phyloP scores from a whole-genome alignment of 306 rosid genomes.

The Prinsepia uniflora region DNA sequence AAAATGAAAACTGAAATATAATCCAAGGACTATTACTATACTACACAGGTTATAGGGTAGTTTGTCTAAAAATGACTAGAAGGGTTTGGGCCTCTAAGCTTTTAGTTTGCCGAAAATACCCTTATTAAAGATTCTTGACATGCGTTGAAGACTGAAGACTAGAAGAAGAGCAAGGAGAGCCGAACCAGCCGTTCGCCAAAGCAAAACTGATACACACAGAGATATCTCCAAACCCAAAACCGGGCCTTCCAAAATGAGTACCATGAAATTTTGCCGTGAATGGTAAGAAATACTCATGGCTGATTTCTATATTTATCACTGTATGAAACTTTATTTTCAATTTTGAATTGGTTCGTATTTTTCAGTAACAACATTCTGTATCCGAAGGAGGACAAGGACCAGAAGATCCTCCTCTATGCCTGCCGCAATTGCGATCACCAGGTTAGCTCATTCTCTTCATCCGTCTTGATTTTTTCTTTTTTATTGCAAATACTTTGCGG shows the following conservation, averaged over 20 bases:
- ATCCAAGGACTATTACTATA: too few relatives aligned
- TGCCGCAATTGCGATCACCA: constrained; percentile 97
- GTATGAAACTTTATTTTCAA: background rate
- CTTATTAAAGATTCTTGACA: too few relatives aligned
- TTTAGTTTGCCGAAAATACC: too few relatives aligned
- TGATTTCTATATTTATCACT: background rate
- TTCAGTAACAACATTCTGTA: constrained; percentile 91
- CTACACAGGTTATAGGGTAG: too few relatives aligned
- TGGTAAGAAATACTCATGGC: constrained; percentile 39
- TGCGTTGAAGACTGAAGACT: too few relatives aligned
- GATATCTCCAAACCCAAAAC: background rate
- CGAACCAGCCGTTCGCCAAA: background rate
- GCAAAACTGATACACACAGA: background rate
- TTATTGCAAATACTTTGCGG: too few relatives aligned
- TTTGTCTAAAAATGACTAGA: too few relatives aligned
- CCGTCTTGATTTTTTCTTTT: too few relatives aligned
- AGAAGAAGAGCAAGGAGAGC: background rate
- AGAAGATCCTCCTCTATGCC: constrained; percentile 63
- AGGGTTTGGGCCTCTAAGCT: too few relatives aligned
- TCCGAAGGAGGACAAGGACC: constrained; percentile 84
- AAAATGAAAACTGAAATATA: too few relatives aligned
- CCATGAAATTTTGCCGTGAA: constrained; percentile 99
- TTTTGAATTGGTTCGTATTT: background rate
- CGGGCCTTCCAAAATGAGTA: constrained; percentile 58
- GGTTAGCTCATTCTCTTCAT: constrained; percentile 35